phyloP scores from a whole-genome alignment of 345 rosid genomes.

The Eucalyptus curtisii region DNA sequence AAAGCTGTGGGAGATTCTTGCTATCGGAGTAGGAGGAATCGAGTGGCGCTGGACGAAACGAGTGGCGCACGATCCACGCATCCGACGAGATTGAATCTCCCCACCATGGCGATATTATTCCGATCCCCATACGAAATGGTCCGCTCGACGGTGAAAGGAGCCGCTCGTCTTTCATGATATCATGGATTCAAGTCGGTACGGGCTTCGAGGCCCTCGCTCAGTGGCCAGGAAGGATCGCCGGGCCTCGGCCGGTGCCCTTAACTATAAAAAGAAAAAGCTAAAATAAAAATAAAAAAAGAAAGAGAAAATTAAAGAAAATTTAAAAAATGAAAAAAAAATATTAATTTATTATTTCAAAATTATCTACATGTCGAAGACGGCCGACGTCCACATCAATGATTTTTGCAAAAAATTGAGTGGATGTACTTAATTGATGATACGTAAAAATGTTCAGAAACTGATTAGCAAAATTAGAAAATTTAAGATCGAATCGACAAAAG shows the following conservation, averaged over 20 bases:
- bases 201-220: not conserved
- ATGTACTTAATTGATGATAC: accelerated
- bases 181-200: accelerated
- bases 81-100: not conserved
- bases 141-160: not conserved
- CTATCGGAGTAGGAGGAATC: not conserved
- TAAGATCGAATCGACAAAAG: not conserved
- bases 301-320: no score
- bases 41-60: not conserved
- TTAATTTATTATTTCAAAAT: no score
- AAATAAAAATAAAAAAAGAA: no score
- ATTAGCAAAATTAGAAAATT: no score
- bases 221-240: not conserved
- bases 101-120: not conserved
- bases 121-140: not conserved
- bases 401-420: accelerated
- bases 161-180: not conserved
- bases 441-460: no score
- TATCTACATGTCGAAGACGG: no score
- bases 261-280: no score
- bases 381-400: accelerated
- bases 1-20: not conserved
- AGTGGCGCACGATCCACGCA: not conserved
- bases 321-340: no score
- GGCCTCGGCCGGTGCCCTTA: no score